Conservation (phyloP, 257 asterid genomes). For the Cinchona pubescens region DNA sequence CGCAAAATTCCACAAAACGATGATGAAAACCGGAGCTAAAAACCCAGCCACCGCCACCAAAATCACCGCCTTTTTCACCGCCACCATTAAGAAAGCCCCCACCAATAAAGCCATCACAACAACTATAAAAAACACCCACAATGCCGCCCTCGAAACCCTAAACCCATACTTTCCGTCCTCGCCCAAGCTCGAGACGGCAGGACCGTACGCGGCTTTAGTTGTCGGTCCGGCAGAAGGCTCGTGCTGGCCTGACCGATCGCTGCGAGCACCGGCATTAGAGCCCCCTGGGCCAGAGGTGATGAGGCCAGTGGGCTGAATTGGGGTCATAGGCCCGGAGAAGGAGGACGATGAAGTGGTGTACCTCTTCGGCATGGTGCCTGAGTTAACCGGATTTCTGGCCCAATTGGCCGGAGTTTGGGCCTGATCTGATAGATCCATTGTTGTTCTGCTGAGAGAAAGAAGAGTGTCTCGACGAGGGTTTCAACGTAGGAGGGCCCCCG, state of each 20-base stretch:
- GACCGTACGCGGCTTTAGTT: slow-evolving; percentile 55
- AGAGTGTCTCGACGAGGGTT: slow-evolving; percentile 60
- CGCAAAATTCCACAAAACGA: slow-evolving; percentile 56
- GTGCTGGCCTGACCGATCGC: slow-evolving; percentile 62
- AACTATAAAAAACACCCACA: slow-evolving; percentile 77
- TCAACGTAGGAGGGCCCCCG: slow-evolving; percentile 34
- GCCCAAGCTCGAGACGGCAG: slow-evolving; percentile 66
- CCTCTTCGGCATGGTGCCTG: slow-evolving; percentile 68
- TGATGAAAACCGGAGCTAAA: slow-evolving; percentile 39
- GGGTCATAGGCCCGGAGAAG: slow-evolving; percentile 87
- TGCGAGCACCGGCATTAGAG: slow-evolving; percentile 49
- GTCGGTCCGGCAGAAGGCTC: slow-evolving; percentile 47
- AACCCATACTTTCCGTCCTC: slow-evolving; percentile 61
- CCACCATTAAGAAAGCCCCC: slow-evolving; percentile 75
- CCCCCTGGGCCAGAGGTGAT: slow-evolving; percentile 78
- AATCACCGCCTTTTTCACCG: slow-evolving; percentile 67
- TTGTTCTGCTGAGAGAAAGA: slow-evolving; percentile 56
- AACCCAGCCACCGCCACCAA: slow-evolving; percentile 57
- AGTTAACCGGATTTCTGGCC: slow-evolving; percentile 39
- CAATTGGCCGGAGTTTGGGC: slow-evolving; percentile 72
- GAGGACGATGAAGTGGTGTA: slow-evolving; percentile 57
- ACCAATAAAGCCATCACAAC: slow-evolving; percentile 80
- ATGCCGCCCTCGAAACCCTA: slow-evolving; percentile 75
- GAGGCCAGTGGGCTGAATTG: slow-evolving; percentile 63
- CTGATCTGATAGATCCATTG: slow-evolving; percentile 89